phyloP scores from a whole-genome alignment of 805 yeast genomes.

The Pichia kluyveri region DNA sequence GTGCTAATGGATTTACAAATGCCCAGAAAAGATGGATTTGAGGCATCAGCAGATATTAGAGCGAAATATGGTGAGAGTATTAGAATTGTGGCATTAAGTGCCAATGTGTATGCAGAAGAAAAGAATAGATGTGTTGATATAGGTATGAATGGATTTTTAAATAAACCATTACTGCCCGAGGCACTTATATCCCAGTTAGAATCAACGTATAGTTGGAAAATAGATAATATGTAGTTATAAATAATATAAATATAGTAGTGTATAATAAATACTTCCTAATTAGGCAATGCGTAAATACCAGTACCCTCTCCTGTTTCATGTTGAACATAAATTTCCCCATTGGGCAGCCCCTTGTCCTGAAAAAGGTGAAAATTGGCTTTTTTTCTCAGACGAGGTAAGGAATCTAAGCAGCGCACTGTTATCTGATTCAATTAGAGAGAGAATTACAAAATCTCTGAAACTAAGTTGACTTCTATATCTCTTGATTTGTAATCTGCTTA shows the following conservation, averaged over 20 bases:
- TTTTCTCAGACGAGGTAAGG: too few relatives aligned
- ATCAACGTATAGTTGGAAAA: slow-evolving; percentile 2
- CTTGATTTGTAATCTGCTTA: too few relatives aligned
- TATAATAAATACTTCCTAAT: background rate
- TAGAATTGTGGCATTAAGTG: slow-evolving; percentile 39
- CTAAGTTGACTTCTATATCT: too few relatives aligned
- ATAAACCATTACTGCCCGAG: slow-evolving; percentile 44
- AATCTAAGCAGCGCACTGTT: too few relatives aligned
- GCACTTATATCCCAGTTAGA: slow-evolving; percentile 31
- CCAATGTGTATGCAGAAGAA: slow-evolving; percentile 48
- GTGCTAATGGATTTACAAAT: slow-evolving; percentile 45
- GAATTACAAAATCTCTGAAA: too few relatives aligned
- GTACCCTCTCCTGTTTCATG: background rate
- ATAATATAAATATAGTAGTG: too few relatives aligned
- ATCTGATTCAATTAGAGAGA: too few relatives aligned
- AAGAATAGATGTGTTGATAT: slow-evolving; percentile 35
- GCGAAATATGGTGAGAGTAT: slow-evolving; percentile 22
- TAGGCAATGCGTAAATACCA: background rate
- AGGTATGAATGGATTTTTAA: slow-evolving; percentile 45
- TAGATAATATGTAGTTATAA: background rate
- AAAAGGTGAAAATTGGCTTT: too few relatives aligned
- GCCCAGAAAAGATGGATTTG: slow-evolving; percentile 39
- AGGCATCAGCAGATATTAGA: slow-evolving; percentile 33
- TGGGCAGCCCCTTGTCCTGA: background rate
- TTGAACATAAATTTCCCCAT: background rate